Base-by-base conservation (phyloP, 139 green algal genomes). In the Asterochloris erici region DNA sequence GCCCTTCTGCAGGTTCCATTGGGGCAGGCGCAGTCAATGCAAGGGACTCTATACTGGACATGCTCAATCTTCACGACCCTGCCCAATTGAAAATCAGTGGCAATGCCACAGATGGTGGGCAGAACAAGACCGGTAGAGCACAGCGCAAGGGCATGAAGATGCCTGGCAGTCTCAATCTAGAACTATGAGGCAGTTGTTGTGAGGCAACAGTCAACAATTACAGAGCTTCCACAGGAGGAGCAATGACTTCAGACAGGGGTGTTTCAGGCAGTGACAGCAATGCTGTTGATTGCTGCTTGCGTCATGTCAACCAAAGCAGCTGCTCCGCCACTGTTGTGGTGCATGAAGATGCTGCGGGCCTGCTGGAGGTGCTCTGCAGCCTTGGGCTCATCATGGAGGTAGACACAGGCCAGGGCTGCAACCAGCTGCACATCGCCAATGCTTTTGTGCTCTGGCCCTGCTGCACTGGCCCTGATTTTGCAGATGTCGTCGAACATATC, bases 401-500 rank as follows among this genome's bases (percentile, higher is more conserved):
- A 87, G 0, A 92, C 83, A n/a, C 94, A 83, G 38, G 91, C 90
- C 24, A 95, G 81, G 21, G 85, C 90, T 1, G 83, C 82, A 4
- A 88, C 87, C 76, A 90, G 86, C 69, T 89, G 85, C 14, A 82
- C 86, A 66, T 91, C 92, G 24, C 76, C 89, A 62, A 93, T 86
- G 17, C 76, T 85, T 21, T 81, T 27, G 79, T 93, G 84, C 9
- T 81, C 63, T 0, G 63, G 21, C 2, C 91, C 90, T 17, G 90
- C 77, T 21, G 70, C 73, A 54, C 38, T 74, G 1, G 70, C 74
- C 11, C 89, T 79, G 17, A 83, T 73, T 24, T 83, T 79, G 11
- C 71, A 81, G 14, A 93, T 91, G 82, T 95, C 92, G 64, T 90
- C 83, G 63, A 95, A 87, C 92, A 96, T 96, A 78, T 94, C 91